Percentiles rank a stretch among this genome's conserved stretches.
Conservation (phyloP, 2,329 filamentous ascomycete genomes). For the Stachybotrys chartarum region DNA sequence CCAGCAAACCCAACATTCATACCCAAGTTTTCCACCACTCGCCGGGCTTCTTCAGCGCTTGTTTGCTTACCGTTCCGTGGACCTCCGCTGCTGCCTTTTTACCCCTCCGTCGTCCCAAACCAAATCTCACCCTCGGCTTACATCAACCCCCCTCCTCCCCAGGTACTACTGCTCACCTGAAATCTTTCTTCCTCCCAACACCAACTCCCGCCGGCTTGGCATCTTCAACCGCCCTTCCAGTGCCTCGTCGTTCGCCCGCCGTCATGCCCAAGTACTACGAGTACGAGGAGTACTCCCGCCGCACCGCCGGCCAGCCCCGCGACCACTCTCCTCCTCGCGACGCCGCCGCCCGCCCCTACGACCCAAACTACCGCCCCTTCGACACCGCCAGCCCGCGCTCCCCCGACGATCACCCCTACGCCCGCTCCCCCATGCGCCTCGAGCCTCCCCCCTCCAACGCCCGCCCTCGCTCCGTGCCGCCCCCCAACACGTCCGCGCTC, state of each 20-base stretch:
- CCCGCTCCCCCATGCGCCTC: conserved; percentile 20
- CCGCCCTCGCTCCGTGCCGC: conserved; percentile 26
- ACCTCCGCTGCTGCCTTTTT: too few relatives aligned
- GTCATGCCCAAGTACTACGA: conserved; percentile 18
- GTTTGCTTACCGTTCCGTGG: too few relatives aligned
- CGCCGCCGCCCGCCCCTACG: conserved; percentile 12
- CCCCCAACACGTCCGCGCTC: conserved; percentile 14
- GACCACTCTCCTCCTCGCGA: conserved; percentile 24
- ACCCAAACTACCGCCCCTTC: conserved; percentile 4
- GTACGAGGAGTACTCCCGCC: conserved; percentile 16
- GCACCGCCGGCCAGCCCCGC: conserved; percentile 11
- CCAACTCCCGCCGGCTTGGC: too few relatives aligned
- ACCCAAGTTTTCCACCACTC: too few relatives aligned
- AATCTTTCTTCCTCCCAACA: too few relatives aligned
- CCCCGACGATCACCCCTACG: conserved; percentile 17
- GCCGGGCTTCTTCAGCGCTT: too few relatives aligned
- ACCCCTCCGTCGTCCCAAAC: too few relatives aligned
- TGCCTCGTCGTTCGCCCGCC: not conserved
- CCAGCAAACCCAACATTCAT: too few relatives aligned
- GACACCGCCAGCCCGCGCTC: conserved; percentile 13
- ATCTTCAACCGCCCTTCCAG: too few relatives aligned
- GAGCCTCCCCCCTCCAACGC: conserved; percentile 15
- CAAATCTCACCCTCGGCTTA: too few relatives aligned
- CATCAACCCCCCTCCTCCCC: too few relatives aligned
- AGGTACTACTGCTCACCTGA: too few relatives aligned